Evolutionary conservation across 2,329 filamentous ascomycete genomes (phyloP), one percentile per base, ranked within the genome.

Genomic region (Fusarium mangiferae): DNA sequence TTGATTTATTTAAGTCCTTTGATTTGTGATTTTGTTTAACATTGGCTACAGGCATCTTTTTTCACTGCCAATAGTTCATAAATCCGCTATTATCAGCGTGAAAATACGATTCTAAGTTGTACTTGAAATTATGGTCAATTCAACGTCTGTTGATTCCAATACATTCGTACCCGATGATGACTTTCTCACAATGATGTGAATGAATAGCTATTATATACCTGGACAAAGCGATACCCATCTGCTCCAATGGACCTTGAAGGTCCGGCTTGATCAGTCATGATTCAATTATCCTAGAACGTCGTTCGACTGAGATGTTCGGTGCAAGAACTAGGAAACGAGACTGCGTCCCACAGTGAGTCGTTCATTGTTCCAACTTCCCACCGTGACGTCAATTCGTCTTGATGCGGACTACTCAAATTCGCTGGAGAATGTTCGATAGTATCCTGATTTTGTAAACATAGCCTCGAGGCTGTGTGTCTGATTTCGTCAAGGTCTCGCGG

Each of bases 271-370:
- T 28, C 30, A 30, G 35, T 38, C 20, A 44, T 35, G 28, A 26
- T 24, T 22, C 20, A 13, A 35, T 33, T n/a, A 30, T 22, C 45
- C 59, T 72, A 80, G 57, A 74, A 78, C 20, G 72, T 62, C 22
- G 73, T 78, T 33, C 75, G 70, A 62, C 75, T 72, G 35, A 79
- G 70, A 22, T 77, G 75, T 45, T 68, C 68, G 20, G 67, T 59
- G 63, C 78, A 80, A 22, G 78, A 80, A 51, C 57, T 44, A 24
- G 35, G 49, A 22, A 30, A 49, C 14, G 58, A 49, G 24, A 22
- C 18, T 26, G 66, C 51, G 13, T 62, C 59, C 52, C 44, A 30
- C 8, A 46, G 15, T 9, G 45, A 45, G 54, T 30, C 56, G n/a
- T 28, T 54, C 11, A 35, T n/a, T 15, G 68, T 35, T 12, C 46